Percentiles rank a stretch among this genome's conserved stretches.
phyloP scores from a whole-genome alignment of 2,329 filamentous ascomycete species.

The Rosellinia necatrix region DNA sequence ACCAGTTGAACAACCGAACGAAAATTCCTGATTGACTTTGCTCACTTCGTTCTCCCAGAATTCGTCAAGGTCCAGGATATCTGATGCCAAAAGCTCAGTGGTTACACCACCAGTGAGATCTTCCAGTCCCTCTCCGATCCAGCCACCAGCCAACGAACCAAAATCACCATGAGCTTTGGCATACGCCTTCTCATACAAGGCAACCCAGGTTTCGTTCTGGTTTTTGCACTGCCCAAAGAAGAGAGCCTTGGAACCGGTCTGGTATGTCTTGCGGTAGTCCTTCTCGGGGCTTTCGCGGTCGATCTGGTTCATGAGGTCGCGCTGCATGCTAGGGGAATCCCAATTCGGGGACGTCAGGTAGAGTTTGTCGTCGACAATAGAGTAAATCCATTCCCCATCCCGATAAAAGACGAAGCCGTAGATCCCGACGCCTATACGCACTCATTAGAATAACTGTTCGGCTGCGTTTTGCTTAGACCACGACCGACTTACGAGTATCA shows the following conservation, averaged over 20 bases:
- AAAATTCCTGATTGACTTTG: constrained; percentile 79
- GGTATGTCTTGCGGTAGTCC: constrained; percentile 71
- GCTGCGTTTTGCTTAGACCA: neutral
- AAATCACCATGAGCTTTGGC: constrained; percentile 85
- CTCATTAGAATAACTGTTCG: constrained; percentile 34
- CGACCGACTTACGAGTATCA: constrained; percentile 56
- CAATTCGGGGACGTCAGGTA: constrained; percentile 83
- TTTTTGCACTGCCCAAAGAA: constrained; percentile 79
- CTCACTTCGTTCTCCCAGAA: constrained; percentile 85
- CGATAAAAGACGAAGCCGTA: constrained; percentile 90
- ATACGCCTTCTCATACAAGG: constrained; percentile 80
- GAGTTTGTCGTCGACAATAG: constrained; percentile 89
- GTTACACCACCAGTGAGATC: constrained; percentile 72
- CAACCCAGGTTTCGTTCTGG: constrained; percentile 82
- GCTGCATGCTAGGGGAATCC: constrained; percentile 76
- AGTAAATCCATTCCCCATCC: constrained; percentile 90
- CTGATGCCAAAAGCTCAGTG: constrained; percentile 68
- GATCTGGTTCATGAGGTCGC: constrained; percentile 74
- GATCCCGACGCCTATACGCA: constrained; percentile 69
- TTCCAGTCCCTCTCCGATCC: constrained; percentile 65
- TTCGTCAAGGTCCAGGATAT: constrained; percentile 76
- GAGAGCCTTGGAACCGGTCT: constrained; percentile 75
- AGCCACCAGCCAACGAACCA: constrained; percentile 70
- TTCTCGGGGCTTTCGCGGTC: constrained; percentile 74
- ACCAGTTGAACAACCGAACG: constrained; percentile 73